Base-by-base conservation (phyloP, 2,329 filamentous ascomycete species). In the Didymella keratinophila region DNA sequence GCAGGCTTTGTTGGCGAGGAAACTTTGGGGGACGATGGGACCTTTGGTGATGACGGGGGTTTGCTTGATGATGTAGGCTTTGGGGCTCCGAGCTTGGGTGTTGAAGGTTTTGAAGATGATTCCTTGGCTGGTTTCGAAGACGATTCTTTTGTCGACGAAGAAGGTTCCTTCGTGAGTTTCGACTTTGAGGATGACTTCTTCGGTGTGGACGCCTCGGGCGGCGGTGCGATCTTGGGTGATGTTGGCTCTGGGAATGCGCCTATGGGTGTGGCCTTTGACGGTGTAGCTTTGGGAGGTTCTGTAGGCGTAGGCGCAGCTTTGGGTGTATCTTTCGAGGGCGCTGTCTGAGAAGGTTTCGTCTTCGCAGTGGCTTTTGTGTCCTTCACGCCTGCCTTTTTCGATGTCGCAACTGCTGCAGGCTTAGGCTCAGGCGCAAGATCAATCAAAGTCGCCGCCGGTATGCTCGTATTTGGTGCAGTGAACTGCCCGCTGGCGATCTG, bases 401-500 rank as follows among this genome's bases (percentile, higher is more conserved):
- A n/a, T 25, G 56, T 37, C 20, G 46, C 46, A 34, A 21, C 27
- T 27, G 42, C 28, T 16, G 36, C 32, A 36, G 43, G 53, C 43
- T 52, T 34, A 5, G 45, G 27, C 47, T 59, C 51, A 9, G 52
- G 49, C 46, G 50, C 44, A 39, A 48, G 43, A 28, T 52, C 43
- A 10, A 52, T 42, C 25, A 50, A 23, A 27, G 47, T 47, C 18
- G 49, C 21, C 27, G 34, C 53, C 8, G 36, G 51, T 2, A 21
- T 28, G 18, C 28, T 52, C 16, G 51, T 44, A 12, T 36, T 12
- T 14, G 43, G 9, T 2, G 57, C 42, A 30, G 46, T 53, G 44
- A 63, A 63, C 27, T 63, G 56, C 16, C 60, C 60, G 23, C 21
- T 63, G 18, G 60, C 60, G 43, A 63, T 63, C 39, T 63, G 60